phyloP scores from a whole-genome alignment of 768 basidiomycete genomes.

The Tylopilus rubrobrunneus region DNA sequence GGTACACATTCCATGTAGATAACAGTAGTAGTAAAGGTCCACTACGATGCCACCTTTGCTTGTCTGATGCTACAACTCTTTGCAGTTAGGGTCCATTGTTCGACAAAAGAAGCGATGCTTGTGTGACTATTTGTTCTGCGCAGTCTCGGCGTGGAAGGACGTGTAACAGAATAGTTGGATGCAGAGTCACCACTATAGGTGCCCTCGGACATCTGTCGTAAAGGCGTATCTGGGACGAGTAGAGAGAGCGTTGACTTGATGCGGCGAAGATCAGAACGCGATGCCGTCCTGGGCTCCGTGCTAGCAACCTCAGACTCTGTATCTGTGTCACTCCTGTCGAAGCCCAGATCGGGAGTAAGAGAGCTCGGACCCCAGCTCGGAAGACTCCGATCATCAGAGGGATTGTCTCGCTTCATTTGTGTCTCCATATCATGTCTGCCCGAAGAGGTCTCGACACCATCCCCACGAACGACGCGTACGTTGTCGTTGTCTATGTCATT shows the following conservation, averaged over 20 bases:
- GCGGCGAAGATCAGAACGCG: conserved; percentile 22
- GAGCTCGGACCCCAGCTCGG: conserved; percentile 49
- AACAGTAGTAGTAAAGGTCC: background rate
- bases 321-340: conserved; percentile 1
- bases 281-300: conserved; percentile 1
- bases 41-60: conserved; percentile 21
- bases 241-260: conserved; percentile 31
- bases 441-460: conserved; percentile 55
- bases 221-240: conserved; percentile 18
- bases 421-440: conserved; percentile 40
- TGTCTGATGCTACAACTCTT: conserved; percentile 50
- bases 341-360: background rate
- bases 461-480: conserved; percentile 67
- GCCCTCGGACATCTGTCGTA: conserved; percentile 11
- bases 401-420: conserved; percentile 27
- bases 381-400: conserved; percentile 35
- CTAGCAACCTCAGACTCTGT: conserved; percentile 2
- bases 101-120: conserved; percentile 54
- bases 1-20: too few species aligned
- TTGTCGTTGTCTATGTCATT: conserved; percentile 67
- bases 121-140: conserved; percentile 49
- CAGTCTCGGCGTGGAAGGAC: conserved; percentile 46
- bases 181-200: conserved; percentile 5
- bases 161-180: conserved; percentile 27
- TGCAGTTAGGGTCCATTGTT: conserved; percentile 58